Conservation (phyloP, 2,329 filamentous ascomycete genomes). For the Penicillium sp. region DNA sequence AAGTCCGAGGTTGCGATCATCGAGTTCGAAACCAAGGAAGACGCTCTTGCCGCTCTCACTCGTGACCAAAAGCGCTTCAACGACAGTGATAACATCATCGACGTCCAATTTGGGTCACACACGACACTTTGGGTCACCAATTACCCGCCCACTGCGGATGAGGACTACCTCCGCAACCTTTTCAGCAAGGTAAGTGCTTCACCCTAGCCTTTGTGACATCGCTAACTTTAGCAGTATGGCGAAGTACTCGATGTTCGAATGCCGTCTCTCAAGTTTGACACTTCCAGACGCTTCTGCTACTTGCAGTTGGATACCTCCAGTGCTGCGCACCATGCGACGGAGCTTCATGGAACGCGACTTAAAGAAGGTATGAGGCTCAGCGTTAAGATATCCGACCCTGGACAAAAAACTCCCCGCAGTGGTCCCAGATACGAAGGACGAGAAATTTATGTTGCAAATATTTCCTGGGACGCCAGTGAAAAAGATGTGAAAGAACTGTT, state of each 20-base stretch:
- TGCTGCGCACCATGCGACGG: slow-evolving; percentile 69
- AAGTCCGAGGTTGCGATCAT: slow-evolving; percentile 70
- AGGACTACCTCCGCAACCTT: slow-evolving; percentile 55
- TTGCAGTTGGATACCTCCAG: slow-evolving; percentile 74
- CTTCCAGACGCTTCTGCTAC: slow-evolving; percentile 91
- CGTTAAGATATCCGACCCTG: slow-evolving; percentile 82
- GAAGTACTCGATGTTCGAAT: slow-evolving; percentile 83
- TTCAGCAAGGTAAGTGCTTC: slow-evolving; percentile 51
- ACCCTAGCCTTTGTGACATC: neutral
- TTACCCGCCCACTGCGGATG: slow-evolving; percentile 63
- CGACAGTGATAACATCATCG: slow-evolving; percentile 61
- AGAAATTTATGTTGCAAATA: slow-evolving; percentile 75
- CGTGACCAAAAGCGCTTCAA: slow-evolving; percentile 78
- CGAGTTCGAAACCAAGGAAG: slow-evolving; percentile 79
- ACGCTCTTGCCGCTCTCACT: slow-evolving; percentile 76
- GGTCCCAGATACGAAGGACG: slow-evolving; percentile 83
- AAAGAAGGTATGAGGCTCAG: slow-evolving; percentile 68
- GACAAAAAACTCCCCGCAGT: slow-evolving; percentile 71
- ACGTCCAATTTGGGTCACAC: slow-evolving; percentile 71
- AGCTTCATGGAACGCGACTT: slow-evolving; percentile 69
- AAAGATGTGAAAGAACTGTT: slow-evolving; percentile 71
- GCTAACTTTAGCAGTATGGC: slow-evolving; percentile 57
- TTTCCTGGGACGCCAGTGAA: slow-evolving; percentile 64
- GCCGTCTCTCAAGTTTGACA: slow-evolving; percentile 86
- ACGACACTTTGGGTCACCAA: slow-evolving; percentile 89